Evolutionary conservation across 805 yeast species (phyloP).

Genomic region (Zygosaccharomyces gambellarensis): DNA sequence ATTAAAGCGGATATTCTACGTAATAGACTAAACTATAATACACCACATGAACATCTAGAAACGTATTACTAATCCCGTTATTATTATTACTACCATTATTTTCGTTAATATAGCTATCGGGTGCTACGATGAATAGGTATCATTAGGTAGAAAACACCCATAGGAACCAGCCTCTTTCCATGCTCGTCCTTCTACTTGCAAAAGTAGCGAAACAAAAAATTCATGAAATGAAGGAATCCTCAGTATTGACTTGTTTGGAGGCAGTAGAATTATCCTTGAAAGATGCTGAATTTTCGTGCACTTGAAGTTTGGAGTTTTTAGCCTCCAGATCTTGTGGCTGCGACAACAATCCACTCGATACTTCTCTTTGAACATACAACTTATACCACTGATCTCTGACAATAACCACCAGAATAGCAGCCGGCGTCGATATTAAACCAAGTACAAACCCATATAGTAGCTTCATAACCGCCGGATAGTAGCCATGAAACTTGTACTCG

Average conservation of each 20-base stretch:
- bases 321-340: neutral
- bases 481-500: conserved; percentile 21
- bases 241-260: neutral
- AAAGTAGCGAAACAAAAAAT: neutral
- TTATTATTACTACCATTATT: neutral
- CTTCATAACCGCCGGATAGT: conserved; percentile 24
- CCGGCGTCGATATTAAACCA: conserved; percentile 19
- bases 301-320: neutral
- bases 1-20: neutral
- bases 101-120: neutral
- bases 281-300: neutral
- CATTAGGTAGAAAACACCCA: neutral
- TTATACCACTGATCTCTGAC: conserved; percentile 17
- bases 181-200: neutral
- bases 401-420: conserved; percentile 15
- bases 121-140: neutral
- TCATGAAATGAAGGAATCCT: neutral
- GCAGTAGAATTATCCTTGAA: neutral
- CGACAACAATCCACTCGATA: neutral
- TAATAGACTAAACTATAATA: neutral
- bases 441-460: conserved; percentile 21
- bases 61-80: too few species aligned
- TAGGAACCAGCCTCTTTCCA: neutral
- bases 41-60: too few species aligned
- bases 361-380: neutral